A percentile compares a stretch with the other conserved stretches of the same genome.
Conservation (phyloP, 768 basidiomycete species). For the Ephemerocybe angulata region DNA sequence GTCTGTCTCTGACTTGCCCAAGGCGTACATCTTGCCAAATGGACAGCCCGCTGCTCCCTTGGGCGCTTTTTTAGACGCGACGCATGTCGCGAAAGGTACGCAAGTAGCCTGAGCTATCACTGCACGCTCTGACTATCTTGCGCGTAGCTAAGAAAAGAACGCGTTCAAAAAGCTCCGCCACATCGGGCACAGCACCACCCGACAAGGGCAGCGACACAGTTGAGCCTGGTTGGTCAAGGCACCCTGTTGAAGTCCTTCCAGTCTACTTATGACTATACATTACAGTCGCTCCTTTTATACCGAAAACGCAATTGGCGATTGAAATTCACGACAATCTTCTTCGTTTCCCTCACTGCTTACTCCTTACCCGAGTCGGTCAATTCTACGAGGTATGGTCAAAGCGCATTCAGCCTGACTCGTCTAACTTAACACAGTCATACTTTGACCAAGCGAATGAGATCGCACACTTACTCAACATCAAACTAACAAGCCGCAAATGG, state of each 20-base stretch:
- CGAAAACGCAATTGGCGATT: constrained; percentile 52
- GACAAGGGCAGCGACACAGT: no score
- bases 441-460: constrained; percentile 87
- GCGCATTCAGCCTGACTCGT: background rate
- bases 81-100: background rate
- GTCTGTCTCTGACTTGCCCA: constrained; percentile 57
- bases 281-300: constrained; percentile 12
- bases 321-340: constrained; percentile 70
- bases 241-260: no score
- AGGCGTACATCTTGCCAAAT: constrained; percentile 37
- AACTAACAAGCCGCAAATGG: constrained; percentile 76
- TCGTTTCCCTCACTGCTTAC: constrained; percentile 81
- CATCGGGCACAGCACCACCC: no score
- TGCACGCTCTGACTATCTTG: no score
- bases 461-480: constrained; percentile 74
- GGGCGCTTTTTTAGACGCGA: constrained; percentile 29
- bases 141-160: background rate
- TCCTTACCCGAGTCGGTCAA: constrained; percentile 89
- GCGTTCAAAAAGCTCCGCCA: background rate
- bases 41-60: constrained; percentile 42
- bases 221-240: no score
- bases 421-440: constrained; percentile 67
- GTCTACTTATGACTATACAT: no score
- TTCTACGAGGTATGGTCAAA: constrained; percentile 81
- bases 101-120: no score